These are phyloP conservation scores for Acer campestre DNA, from an alignment of 345 rosid species.

Conservation along the genomic window DNA sequence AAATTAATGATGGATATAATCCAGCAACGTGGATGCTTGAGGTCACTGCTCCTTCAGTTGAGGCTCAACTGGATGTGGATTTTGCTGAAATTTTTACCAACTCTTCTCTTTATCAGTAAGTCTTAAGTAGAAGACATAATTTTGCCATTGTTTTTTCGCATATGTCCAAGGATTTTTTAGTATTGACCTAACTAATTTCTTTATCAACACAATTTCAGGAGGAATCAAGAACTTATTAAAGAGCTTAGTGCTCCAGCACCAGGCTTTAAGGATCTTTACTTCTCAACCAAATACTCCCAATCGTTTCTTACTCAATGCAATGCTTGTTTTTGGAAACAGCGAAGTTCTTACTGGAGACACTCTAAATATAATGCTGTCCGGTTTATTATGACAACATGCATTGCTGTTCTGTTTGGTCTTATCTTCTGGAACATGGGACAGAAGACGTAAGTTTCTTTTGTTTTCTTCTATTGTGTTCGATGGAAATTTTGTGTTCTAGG, in stretches of 20 bases:
- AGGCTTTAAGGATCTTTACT: constrained; percentile 62
- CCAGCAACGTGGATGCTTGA: constrained; percentile 99
- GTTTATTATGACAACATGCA: constrained; percentile 55
- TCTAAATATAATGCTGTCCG: constrained; percentile 78
- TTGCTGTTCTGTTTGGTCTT: constrained; percentile 64
- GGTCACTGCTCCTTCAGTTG: constrained; percentile 60
- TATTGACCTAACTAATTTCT: neutral
- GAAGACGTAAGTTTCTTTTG: constrained; percentile 37
- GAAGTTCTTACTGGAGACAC: constrained; percentile 79
- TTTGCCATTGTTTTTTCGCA: neutral
- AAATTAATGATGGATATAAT: constrained; percentile 69
- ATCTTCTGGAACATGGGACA: constrained; percentile 79
- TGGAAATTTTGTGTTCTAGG: neutral
- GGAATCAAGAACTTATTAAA: constrained; percentile 63
- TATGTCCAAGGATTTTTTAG: neutral
- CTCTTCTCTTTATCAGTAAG: constrained; percentile 73
- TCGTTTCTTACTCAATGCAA: constrained; percentile 54
- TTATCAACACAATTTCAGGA: constrained; percentile 40
- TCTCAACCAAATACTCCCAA: constrained; percentile 67
- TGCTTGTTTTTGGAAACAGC: constrained; percentile 87
- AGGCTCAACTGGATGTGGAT: constrained; percentile 65
- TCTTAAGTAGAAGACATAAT: neutral
- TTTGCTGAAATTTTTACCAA: constrained; percentile 67
- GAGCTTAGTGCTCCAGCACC: constrained; percentile 61
- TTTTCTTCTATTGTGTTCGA: neutral